These are phyloP conservation scores for Boechera divaricarpa DNA, from an alignment of 345 rosid species.

Conservation along the genomic window DNA sequence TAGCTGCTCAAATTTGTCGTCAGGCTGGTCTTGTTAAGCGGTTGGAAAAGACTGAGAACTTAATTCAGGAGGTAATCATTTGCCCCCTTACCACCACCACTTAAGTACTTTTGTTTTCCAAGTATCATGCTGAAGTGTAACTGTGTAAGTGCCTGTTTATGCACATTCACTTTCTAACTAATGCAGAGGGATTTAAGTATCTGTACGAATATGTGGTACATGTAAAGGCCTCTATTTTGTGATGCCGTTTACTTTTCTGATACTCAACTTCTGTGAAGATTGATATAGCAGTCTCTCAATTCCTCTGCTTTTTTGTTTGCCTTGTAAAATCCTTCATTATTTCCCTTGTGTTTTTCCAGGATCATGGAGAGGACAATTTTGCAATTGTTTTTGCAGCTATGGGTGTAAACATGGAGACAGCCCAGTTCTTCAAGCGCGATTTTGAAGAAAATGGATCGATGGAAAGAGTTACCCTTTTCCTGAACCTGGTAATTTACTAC, in stretches of 20 bases:
- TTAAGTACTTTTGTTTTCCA: not conserved
- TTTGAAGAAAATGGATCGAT: conserved; percentile 99
- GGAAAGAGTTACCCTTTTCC: conserved; percentile 98
- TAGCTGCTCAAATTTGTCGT: conserved; percentile 99
- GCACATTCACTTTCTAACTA: conserved; percentile 16
- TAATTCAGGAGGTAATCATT: conserved; percentile 73
- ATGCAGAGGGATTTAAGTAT: not conserved
- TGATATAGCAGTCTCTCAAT: conserved; percentile 5
- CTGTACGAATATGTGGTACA: not conserved
- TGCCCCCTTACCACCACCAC: conserved; percentile 24
- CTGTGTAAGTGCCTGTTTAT: not conserved
- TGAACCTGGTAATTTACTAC: conserved; percentile 56
- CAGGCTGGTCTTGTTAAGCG: conserved; percentile 99
- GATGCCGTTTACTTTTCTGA: conserved; percentile 5
- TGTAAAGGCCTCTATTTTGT: conserved; percentile 10
- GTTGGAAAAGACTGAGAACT: conserved; percentile 84
- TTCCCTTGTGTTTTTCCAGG: conserved; percentile 53
- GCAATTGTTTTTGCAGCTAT: conserved; percentile 99
- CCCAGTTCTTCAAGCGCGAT: conserved; percentile 99
- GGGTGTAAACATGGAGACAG: conserved; percentile 99
- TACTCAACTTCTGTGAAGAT: conserved; percentile 8
- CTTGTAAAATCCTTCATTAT: conserved; percentile 4
- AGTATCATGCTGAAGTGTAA: conserved; percentile 5
- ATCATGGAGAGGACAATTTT: conserved; percentile 88
- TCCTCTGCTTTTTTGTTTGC: not conserved